Evolutionary conservation across 2,329 filamentous ascomycete species (phyloP), one percentile per base, ranked within the genome.

Genomic region (Aspergillus novofumigatus): DNA sequence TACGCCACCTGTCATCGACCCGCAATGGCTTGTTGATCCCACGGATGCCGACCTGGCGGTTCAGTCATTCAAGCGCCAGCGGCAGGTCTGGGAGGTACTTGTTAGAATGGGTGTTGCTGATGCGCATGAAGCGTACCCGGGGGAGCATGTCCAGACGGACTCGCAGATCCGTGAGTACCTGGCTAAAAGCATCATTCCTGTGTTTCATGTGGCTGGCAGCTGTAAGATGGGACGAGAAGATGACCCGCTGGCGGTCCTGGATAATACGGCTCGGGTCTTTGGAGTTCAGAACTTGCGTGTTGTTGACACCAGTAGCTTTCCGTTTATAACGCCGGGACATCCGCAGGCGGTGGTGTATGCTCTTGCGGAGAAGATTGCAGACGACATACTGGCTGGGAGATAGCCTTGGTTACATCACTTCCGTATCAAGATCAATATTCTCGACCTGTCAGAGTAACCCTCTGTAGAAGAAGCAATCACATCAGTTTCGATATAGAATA

Each of bases 21-120:
- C 60, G 9, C 60, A 61, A 17, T 64, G 57, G 54, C 42, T 59
- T 11, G 41, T 49, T 6, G 52, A 62, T 47, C 26, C 60, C 2
- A 61, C 51, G 21, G 80, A 83, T 49, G 59, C 69, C 23, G 76
- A 80, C 9, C 65, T 81, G 1, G 76, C 72, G 8, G 60, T 82
- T 7, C 70, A 72, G 0, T 67, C 67, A 0, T 75, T 77, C 60
- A 76, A 75, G 49, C 75, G 80, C 2, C 59, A 71, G 0, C 74
- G 80, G 0, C 56, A 77, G 25, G 63, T 74, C 2, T 77, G 65
- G 62, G 53, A 57, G 6, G 61, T 63, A 25, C 52, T 62, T 10
- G 71, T 55, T 5, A 59, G 55, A 26, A 26, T 58, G 25, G 59
- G 59, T 62, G 51, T 64, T 53, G 51, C 52, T 41, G 38, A 68